Conservation (phyloP, 345 rosid genomes). For the Geranium brycei region DNA sequence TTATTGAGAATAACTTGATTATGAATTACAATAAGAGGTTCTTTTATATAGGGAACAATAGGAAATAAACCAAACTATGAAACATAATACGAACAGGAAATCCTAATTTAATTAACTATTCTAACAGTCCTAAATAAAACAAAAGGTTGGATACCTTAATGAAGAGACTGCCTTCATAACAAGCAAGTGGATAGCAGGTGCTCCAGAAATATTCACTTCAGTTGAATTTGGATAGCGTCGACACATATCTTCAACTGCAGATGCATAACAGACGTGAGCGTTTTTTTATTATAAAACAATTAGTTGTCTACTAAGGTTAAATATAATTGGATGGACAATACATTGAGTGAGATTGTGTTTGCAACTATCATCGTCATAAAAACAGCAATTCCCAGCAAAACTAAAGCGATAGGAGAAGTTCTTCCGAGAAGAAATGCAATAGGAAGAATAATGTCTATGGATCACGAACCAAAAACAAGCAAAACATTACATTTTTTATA, state of each 20-base stretch:
- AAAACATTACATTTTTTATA: neutral
- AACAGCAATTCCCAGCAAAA: neutral
- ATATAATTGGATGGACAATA: neutral
- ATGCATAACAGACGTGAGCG: neutral
- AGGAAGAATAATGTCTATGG: neutral
- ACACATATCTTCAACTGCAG: constrained; percentile 79
- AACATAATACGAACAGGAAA: no score
- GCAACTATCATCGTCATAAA: neutral
- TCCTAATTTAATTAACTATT: no score
- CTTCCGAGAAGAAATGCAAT: neutral
- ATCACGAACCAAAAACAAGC: neutral
- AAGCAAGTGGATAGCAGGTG: constrained; percentile 45
- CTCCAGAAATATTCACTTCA: constrained; percentile 65
- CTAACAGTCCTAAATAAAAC: no score
- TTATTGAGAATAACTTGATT: no score
- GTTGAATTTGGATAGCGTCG: constrained; percentile 72
- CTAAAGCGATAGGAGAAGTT: neutral
- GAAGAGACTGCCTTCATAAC: constrained; percentile 64
- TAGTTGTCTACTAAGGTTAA: neutral
- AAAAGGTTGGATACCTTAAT: constrained; percentile 32
- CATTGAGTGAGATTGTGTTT: neutral
- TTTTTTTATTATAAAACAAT: neutral
- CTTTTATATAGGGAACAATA: no score
- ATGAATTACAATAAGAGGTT: no score
- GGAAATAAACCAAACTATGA: no score